These are phyloP conservation scores for Salix exigua DNA, from an alignment of 345 rosid genomes.

Conservation along the genomic window DNA sequence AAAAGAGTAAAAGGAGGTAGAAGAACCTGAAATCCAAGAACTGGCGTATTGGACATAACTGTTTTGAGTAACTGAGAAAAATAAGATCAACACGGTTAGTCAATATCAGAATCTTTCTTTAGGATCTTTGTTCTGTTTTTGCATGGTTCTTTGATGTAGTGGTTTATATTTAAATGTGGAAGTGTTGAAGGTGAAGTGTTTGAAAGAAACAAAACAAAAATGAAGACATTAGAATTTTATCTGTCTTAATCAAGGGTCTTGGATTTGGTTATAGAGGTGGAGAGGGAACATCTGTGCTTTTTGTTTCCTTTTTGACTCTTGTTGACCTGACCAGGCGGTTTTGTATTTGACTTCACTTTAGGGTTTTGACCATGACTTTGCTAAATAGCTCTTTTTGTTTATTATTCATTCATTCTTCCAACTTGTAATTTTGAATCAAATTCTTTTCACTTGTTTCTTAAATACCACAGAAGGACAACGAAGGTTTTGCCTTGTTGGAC, in stretches of 20 bases:
- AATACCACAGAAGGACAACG: not conserved
- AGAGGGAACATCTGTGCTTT: not conserved
- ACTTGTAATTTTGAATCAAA: not conserved
- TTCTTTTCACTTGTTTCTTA: not conserved
- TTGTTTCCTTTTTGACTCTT: not conserved
- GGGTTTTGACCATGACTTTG: not conserved
- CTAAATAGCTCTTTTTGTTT: not conserved
- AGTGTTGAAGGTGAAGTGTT: not conserved
- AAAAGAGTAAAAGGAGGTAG: not conserved
- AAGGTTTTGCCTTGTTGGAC: not conserved
- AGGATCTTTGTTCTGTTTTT: not conserved
- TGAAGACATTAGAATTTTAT: not conserved
- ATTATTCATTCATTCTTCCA: not conserved
- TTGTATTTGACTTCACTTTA: not conserved
- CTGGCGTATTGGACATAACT: conserved; percentile 7
- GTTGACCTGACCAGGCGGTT: not conserved
- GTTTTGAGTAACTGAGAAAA: conserved; percentile 8
- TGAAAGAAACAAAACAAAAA: not conserved
- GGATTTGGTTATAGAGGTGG: not conserved
- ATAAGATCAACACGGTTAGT: conserved; percentile 1
- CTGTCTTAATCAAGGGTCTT: not conserved
- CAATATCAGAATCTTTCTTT: not conserved
- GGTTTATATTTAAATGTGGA: not conserved
- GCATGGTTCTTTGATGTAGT: not conserved
- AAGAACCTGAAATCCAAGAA: conserved; percentile 7